These are phyloP conservation scores for Chlorophyllum brunneum DNA, from an alignment of 768 basidiomycete species.

Conservation along the genomic window DNA sequence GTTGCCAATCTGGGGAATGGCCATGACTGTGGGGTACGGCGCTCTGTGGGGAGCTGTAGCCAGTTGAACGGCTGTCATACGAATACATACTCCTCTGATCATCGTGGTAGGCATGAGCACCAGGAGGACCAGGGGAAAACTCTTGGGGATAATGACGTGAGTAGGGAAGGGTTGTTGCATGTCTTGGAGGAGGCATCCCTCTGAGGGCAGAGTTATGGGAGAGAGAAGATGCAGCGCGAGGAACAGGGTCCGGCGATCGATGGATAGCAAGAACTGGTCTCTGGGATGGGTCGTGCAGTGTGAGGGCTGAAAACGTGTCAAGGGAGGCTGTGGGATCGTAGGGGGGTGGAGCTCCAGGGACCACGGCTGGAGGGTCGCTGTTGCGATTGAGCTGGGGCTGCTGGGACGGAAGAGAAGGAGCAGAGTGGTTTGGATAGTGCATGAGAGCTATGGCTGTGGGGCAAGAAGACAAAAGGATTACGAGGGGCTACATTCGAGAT, in stretches of 20 bases:
- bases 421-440: slow-evolving; percentile 42
- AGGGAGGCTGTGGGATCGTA: slow-evolving; percentile 44
- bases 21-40: slow-evolving; percentile 30
- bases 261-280: slow-evolving; percentile 14
- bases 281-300: slow-evolving; percentile 37
- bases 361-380: slow-evolving; percentile 19
- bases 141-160: slow-evolving; percentile 19
- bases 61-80: slow-evolving; percentile 23
- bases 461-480: too few species aligned
- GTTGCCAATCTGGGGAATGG: slow-evolving; percentile 26
- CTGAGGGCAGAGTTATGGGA: slow-evolving; percentile 36
- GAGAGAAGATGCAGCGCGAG: slow-evolving; percentile 56
- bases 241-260: slow-evolving; percentile 47
- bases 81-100: slow-evolving; percentile 29
- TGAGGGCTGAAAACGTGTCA: slow-evolving; percentile 52
- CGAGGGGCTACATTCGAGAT: neutral
- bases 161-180: slow-evolving; percentile 39
- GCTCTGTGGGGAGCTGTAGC: slow-evolving; percentile 15
- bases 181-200: slow-evolving; percentile 28
- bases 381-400: slow-evolving; percentile 29
- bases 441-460: slow-evolving; percentile 3
- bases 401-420: slow-evolving; percentile 41
- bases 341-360: slow-evolving; percentile 24
- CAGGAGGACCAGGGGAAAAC: slow-evolving; percentile 5
- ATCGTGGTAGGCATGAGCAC: neutral